Evolutionary conservation across 257 asterid species (phyloP).

Genomic region (Ballota nigra): DNA sequence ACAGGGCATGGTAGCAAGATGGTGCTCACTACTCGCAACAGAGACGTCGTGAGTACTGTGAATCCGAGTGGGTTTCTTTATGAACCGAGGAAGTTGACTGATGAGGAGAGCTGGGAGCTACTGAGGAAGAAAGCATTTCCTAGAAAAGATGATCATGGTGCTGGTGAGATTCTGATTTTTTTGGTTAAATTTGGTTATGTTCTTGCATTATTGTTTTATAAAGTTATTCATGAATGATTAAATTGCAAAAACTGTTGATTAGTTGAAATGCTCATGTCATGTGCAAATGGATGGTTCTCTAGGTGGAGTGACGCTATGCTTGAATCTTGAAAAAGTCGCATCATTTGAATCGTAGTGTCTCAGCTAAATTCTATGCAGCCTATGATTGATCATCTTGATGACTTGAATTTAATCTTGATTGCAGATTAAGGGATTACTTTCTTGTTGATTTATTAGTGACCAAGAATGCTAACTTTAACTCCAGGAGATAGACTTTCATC

Average conservation of each 20-base stretch:
- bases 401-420: neutral
- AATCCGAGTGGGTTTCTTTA: conserved; percentile 23
- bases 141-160: conserved; percentile 2
- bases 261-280: neutral
- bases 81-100: conserved; percentile 27
- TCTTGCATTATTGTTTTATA: too few relatives aligned
- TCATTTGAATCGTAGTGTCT: too few relatives aligned
- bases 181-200: too few relatives aligned
- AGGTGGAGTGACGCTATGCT: too few relatives aligned
- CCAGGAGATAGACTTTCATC: neutral
- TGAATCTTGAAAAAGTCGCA: too few relatives aligned
- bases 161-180: too few relatives aligned
- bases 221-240: neutral
- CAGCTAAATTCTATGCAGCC: neutral
- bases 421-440: too few relatives aligned
- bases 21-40: conserved; percentile 33
- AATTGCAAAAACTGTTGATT: neutral
- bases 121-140: conserved; percentile 41
- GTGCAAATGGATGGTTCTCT: too few relatives aligned
- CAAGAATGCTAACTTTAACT: neutral
- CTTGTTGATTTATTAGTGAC: too few relatives aligned
- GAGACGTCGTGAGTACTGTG: conserved; percentile 19
- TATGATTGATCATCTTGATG: neutral
- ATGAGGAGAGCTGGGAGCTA: conserved; percentile 33
- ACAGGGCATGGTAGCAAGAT: conserved; percentile 30